Base-by-base conservation (phyloP, 768 basidiomycete genomes). In the Leucocoprinus leucothites region DNA sequence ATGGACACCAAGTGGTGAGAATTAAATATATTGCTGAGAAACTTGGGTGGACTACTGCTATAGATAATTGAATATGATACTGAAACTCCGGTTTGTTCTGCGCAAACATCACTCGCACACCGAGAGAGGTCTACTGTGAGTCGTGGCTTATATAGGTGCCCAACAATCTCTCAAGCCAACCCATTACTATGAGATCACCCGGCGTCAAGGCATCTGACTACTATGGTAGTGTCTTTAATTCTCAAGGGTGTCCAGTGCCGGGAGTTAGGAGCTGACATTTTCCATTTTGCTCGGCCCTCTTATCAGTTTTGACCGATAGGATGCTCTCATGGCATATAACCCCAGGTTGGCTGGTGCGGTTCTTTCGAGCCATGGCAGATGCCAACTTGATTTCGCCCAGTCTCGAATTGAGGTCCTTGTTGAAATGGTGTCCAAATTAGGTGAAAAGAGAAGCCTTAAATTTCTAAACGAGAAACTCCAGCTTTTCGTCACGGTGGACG, bases 401-500 rank as follows among this genome's bases (percentile, higher is more conserved):
- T 94, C 92, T 13, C 94, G 93, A 3, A 79, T 96, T 51, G 94
- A 96, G 67, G 76, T 95, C n/a, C 81, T 97, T 14, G 89, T 87
- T 1, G 91, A 94, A 65, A 92, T 95, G 21, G 87, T 90, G 26
- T 72, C 71, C 26, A 82, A 87, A 56, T 79, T 98, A 18, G 82
- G 82, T 58, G 78, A 76, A 65, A 76, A 77, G 53, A 80, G 88
- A 13, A 84, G 87, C 1, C 69, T 91, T 35, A 74, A 75, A 21
- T 91, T 91, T 70, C 89, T 91, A 1, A 90, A 91, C 49, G 79
- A 82, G 49, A 80, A 76, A 51, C 91, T 98, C 74, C 86, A 93
- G 64, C 74, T 98, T 28, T 91, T 89, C 63, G 81, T n/a, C n/a
- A n/a, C n/a, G n/a, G n/a, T 94, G 11, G 96, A 99, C 64, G 96